Base-by-base conservation (phyloP, 2,329 filamentous ascomycete species). In the Calonectria naviculata region DNA sequence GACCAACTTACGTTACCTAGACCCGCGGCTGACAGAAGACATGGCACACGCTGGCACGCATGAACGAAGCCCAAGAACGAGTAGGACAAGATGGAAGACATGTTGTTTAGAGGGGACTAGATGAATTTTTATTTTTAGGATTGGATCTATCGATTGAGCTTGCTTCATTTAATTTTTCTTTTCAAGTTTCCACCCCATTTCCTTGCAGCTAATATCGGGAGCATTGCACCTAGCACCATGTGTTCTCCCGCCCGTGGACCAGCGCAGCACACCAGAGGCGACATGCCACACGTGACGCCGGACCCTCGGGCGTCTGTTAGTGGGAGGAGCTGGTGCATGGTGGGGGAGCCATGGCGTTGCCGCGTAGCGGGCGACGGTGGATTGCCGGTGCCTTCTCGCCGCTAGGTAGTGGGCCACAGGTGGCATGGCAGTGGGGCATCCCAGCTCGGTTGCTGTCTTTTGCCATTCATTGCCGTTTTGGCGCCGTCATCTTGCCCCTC, bases 381-480 rank as follows among this genome's bases (percentile, higher is more conserved):
- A 47, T 36, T 41, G 67, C 63, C 28, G 63, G 67, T 73, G 67
- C 49, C 47, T 52, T 54, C 34, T 65, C 38, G 26, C 34, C 46
- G 69, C 46, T 62, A 67, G 17, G 70, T 74, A 63, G 74, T 71
- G 74, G 72, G 65, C 52, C 69, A 38, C 73, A 66, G 68, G 70
- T 70, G 68, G 74, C 68, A 74, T 75, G 63, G 46, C 62, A 49
- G 68, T 62, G 63, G 56, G 63, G 56, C 68, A 62, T 58, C 63
- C 62, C 63, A 70, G 63, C 63, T 70, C 24, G 56, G 63, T 62
- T 62, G 56, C 63, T 56, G 21, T 64, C 63, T 62, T 66, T 63
- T 66, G 44, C 63, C 63, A 36, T 62, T 60, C 60, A 31, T 49
- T 62, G 47, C 52, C 65, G 21, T 34, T 52, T 38, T 68, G 58